These are phyloP conservation scores for Didymella segeticola DNA, from an alignment of 2,329 filamentous ascomycete species.

Conservation along the genomic window DNA sequence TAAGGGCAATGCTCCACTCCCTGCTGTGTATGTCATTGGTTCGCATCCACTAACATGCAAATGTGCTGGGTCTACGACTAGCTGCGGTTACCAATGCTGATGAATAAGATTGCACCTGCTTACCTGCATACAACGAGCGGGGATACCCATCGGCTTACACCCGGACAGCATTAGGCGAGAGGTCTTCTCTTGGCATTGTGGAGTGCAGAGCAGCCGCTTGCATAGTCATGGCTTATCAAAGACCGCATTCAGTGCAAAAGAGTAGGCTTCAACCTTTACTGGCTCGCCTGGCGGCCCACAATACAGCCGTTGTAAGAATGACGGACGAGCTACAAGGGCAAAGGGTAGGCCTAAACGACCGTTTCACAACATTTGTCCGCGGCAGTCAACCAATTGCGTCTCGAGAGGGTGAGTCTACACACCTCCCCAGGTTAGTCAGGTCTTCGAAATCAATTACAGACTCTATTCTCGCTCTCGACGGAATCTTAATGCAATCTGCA, in stretches of 20 bases:
- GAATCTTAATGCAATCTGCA: conserved; percentile 1
- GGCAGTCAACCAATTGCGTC: neutral
- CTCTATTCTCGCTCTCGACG: neutral
- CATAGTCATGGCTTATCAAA: conserved; percentile 28
- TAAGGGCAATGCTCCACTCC: neutral
- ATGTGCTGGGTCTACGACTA: neutral
- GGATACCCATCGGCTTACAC: conserved; percentile 14
- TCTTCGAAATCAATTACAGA: conserved; percentile 9
- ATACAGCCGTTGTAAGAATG: neutral
- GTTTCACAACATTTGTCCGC: neutral
- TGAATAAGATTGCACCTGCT: conserved; percentile 28
- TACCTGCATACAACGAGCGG: conserved; percentile 23
- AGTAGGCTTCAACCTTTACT: neutral
- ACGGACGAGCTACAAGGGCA: neutral
- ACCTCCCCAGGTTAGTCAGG: neutral
- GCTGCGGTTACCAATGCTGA: conserved; percentile 22
- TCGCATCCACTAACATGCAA: neutral
- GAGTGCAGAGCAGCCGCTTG: neutral
- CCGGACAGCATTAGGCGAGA: conserved; percentile 19
- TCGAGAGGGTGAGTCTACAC: neutral
- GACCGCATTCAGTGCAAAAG: conserved; percentile 1
- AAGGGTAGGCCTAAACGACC: neutral
- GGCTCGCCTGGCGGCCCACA: neutral
- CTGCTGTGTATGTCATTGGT: neutral
- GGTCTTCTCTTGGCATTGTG: neutral